These are phyloP conservation scores for Steccherinum ochraceum DNA, from an alignment of 768 basidiomycete genomes.

Conservation along the genomic window DNA sequence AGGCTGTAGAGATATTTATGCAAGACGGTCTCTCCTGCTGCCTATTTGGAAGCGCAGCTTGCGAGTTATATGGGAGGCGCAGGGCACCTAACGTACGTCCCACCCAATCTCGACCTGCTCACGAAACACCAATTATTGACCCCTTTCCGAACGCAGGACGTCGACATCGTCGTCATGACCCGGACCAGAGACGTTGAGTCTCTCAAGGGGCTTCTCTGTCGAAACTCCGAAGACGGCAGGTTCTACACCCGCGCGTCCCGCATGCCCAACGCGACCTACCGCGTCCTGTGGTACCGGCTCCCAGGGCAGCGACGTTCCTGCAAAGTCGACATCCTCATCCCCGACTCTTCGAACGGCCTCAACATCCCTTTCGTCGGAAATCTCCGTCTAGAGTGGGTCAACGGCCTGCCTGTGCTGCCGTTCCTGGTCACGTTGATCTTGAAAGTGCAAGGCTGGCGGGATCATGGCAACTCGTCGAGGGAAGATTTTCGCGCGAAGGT, in stretches of 20 bases:
- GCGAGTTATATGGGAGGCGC: conserved; percentile 6
- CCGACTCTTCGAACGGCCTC: conserved; percentile 19
- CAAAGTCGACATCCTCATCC: conserved; percentile 21
- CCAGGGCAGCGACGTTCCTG: conserved; percentile 1
- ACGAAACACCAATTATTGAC: neutral
- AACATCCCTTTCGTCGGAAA: conserved; percentile 17
- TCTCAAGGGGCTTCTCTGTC: conserved; percentile 32
- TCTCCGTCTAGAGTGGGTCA: neutral
- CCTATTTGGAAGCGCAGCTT: conserved; percentile 10
- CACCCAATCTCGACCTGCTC: no score
- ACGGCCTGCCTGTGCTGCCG: conserved; percentile 24
- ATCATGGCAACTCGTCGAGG: conserved; percentile 25
- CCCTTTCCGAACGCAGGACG: conserved; percentile 31
- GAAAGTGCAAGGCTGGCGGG: conserved; percentile 28
- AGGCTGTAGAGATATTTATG: neutral
- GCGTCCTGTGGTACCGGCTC: conserved; percentile 6
- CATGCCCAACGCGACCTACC: conserved; percentile 8
- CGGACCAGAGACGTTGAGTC: conserved; percentile 25
- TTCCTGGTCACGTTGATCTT: conserved; percentile 23
- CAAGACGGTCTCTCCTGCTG: conserved; percentile 1
- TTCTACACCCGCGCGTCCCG: conserved; percentile 8
- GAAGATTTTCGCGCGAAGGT: conserved; percentile 31
- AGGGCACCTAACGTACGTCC: conserved; percentile 9
- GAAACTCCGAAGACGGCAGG: neutral
- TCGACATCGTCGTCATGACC: conserved; percentile 40